phyloP scores from a whole-genome alignment of 192 early-diverging fungal species.

The Paraglomus occultum region DNA sequence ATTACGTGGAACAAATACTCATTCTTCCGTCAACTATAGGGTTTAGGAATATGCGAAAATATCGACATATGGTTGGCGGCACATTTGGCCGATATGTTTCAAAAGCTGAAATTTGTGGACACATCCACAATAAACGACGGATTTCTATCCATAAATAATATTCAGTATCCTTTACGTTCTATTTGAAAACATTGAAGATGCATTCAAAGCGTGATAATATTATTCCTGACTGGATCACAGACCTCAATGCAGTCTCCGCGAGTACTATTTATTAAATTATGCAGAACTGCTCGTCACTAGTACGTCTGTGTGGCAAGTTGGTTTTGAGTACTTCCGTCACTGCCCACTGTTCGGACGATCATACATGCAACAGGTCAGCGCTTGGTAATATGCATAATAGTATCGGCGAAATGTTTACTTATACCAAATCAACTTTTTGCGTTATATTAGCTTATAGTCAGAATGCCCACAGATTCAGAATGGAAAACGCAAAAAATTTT shows the following conservation, averaged over 20 bases:
- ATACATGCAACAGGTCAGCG: slow-evolving; percentile 18
- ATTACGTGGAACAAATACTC: neutral
- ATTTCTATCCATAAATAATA: neutral
- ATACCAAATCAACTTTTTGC: neutral
- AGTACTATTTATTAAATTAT: slow-evolving; percentile 18
- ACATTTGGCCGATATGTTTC: slow-evolving; percentile 19
- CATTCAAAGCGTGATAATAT: neutral
- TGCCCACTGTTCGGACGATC: slow-evolving; percentile 9
- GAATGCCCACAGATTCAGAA: slow-evolving; percentile 19
- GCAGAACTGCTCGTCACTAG: slow-evolving; percentile 3
- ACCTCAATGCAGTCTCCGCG: neutral
- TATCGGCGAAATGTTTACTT: neutral
- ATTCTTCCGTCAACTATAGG: neutral
- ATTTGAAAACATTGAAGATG: neutral
- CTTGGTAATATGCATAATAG: neutral
- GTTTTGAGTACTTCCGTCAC: slow-evolving; percentile 22
- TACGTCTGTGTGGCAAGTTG: slow-evolving; percentile 17
- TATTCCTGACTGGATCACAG: too few species aligned
- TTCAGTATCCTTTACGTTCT: neutral
- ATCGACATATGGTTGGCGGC: slow-evolving; percentile 16
- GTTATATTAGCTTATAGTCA: slow-evolving; percentile 10
- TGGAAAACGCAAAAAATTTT: slow-evolving; percentile 15
- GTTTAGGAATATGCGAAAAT: slow-evolving; percentile 2
- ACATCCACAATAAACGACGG: neutral
- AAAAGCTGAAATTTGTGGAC: slow-evolving; percentile 1